Evolutionary conservation across 1,284 basidiomycete genomes (phyloP), one percentile per base, ranked within the genome.

Genomic region (Ustilago crameri): DNA sequence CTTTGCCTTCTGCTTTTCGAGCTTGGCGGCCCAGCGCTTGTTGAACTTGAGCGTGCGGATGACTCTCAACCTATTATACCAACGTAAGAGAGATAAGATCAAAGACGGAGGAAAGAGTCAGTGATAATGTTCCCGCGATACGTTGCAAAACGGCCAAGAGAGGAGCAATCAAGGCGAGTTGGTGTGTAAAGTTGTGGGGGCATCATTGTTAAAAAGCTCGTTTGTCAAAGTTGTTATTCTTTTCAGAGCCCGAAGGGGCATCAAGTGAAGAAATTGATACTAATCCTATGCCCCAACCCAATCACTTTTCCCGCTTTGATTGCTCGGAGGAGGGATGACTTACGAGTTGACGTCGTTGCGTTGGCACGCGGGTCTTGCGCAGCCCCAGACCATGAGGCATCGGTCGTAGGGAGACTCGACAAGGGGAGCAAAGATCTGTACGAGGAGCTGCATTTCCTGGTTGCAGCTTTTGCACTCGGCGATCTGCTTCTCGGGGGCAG

Each of bases 231-330:
- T 68, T 68, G 54, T 65, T 23, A 56, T 65, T 68, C 43, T 62
- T 82, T 82, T 81, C 81, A 78, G 69, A 55, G 51, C 58, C 53
- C 63, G 54, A 54, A 61, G 60, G 56, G 60, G 51, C 59, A 47
- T 82, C 81, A 82, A 82, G 79, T 82, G 81, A 82, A 82, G 81
- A 82, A 82, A 82, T 81, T 78, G 60, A 67, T 49, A 48, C 56
- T 81, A 81, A 82, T 82, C 81, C 54, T 80, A 37, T 77, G 76
- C 76, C 69, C 44, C 8, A 15, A 4, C 26, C 30, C 30, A n/a
- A 22, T 35, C 12, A 7, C n/a, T 23, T 18, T 22, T 7, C 15
- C 17, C 20, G 20, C 15, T 3, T 17, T 9, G 32, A 12, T 35
- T 35, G 10, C 9, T n/a, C 23, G 15, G 23, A 20, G 22, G n/a